phyloP scores from a whole-genome alignment of 2,329 filamentous ascomycete genomes.

The Penicillium sp. region DNA sequence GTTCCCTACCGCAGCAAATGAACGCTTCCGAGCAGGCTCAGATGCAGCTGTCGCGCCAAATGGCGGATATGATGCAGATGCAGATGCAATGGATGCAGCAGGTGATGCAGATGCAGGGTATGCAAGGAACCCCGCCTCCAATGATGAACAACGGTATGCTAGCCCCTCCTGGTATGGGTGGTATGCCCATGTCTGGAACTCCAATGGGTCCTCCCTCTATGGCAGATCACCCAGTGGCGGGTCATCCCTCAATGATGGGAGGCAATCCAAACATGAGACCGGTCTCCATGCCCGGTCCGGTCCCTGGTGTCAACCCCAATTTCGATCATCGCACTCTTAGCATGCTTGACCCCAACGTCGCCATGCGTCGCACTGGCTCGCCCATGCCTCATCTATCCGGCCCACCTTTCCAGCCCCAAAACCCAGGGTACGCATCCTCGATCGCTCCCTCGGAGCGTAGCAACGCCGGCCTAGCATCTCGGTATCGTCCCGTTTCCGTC shows the following conservation, averaged over 20 bases:
- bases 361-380: constrained; percentile 37
- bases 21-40: constrained; percentile 69
- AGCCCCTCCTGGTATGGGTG: constrained; percentile 18
- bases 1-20: constrained; percentile 34
- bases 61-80: constrained; percentile 87
- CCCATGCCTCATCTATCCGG: constrained; percentile 35
- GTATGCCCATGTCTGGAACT: constrained; percentile 11
- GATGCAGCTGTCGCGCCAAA: constrained; percentile 77
- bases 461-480: constrained; percentile 83
- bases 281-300: constrained; percentile 47
- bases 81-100: constrained; percentile 90
- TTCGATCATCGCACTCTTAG: constrained; percentile 68
- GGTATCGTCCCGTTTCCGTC: constrained; percentile 86
- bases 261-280: constrained; percentile 35
- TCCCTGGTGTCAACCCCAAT: constrained; percentile 29
- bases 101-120: constrained; percentile 62
- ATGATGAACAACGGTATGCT: constrained; percentile 29
- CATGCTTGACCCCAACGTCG: constrained; percentile 68
- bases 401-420: constrained; percentile 24
- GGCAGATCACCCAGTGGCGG: constrained; percentile 10
- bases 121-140: constrained; percentile 31
- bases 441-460: constrained; percentile 95
- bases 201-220: constrained; percentile 24
- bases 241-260: constrained; percentile 24
- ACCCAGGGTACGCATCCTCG: constrained; percentile 70